A percentile compares a stretch with the other conserved stretches of the same genome.
Evolutionary conservation across 495 filamentous ascomycete species (phyloP).

Genomic region (Penicillium taxi): DNA sequence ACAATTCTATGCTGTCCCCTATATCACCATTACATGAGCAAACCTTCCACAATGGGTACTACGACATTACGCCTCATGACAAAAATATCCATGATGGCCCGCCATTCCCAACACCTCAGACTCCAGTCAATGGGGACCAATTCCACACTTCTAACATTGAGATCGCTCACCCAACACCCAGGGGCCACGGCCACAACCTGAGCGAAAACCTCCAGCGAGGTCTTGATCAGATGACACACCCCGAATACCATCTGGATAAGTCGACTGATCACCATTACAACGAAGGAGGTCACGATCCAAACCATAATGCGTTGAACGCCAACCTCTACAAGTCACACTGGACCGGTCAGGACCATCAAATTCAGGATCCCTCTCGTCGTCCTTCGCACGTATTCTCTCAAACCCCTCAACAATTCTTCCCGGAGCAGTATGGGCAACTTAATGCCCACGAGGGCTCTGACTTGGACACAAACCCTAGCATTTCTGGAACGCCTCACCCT

Average conservation of each 20-base stretch:
- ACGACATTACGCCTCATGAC: conserved; percentile 16
- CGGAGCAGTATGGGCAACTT: conserved; percentile 27
- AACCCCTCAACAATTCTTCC: conserved; percentile 31
- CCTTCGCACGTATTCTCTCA: conserved; percentile 22
- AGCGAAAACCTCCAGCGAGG: conserved; percentile 74
- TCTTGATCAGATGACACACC: conserved; percentile 60
- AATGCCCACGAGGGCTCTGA: conserved; percentile 54
- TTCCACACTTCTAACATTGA: conserved; percentile 44
- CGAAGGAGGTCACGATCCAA: conserved; percentile 46
- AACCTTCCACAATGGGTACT: conserved; percentile 29
- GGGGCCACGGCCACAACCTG: conserved; percentile 56
- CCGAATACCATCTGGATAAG: conserved; percentile 70
- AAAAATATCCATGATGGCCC: conserved; percentile 21
- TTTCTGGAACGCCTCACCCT: conserved; percentile 53
- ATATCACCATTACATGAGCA: conserved; percentile 39
- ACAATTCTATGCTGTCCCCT: conserved; percentile 38
- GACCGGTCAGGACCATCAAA: conserved; percentile 26
- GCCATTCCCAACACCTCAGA: conserved; percentile 24
- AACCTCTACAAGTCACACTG: conserved; percentile 37
- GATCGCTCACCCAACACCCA: conserved; percentile 58
- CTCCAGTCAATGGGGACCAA: conserved; percentile 32
- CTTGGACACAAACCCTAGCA: conserved; percentile 69
- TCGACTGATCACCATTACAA: conserved; percentile 64
- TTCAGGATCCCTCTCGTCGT: conserved; percentile 7
- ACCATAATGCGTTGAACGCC: conserved; percentile 20